Evolutionary conservation across 2,329 filamentous ascomycete species (phyloP).

Genomic region (Lecanicillium sp.): DNA sequence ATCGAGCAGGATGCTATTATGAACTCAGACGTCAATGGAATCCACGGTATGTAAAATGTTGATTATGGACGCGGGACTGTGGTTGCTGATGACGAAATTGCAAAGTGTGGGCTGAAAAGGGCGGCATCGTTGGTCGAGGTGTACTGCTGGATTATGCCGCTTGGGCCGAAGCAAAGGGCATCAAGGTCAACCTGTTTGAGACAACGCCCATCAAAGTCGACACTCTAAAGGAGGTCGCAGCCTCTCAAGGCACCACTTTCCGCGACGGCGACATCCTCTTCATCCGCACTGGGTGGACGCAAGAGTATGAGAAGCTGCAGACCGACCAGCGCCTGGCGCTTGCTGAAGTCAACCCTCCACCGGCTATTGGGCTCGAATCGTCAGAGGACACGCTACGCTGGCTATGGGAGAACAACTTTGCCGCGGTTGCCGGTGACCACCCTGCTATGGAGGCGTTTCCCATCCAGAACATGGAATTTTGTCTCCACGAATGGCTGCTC

Average conservation of each 20-base stretch:
- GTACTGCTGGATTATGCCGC: slow-evolving; percentile 44
- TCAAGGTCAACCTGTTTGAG: slow-evolving; percentile 30
- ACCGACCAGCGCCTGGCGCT: slow-evolving; percentile 27
- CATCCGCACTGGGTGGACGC: slow-evolving; percentile 44
- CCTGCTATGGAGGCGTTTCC: slow-evolving; percentile 45
- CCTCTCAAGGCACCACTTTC: slow-evolving; percentile 33
- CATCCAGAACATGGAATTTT: slow-evolving; percentile 21
- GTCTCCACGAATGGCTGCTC: slow-evolving; percentile 36
- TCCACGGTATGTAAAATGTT: slow-evolving; percentile 20
- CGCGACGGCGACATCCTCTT: slow-evolving; percentile 48
- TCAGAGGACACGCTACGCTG: slow-evolving; percentile 41
- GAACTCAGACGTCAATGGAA: slow-evolving; percentile 20
- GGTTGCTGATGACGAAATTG: not conserved
- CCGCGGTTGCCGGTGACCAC: slow-evolving; percentile 49
- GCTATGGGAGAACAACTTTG: slow-evolving; percentile 49
- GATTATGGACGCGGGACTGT: not conserved
- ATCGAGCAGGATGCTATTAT: slow-evolving; percentile 35
- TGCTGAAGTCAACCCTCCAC: slow-evolving; percentile 19
- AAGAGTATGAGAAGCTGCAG: slow-evolving; percentile 29
- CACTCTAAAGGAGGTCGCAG: slow-evolving; percentile 34
- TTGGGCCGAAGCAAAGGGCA: slow-evolving; percentile 30
- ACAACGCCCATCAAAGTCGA: slow-evolving; percentile 33
- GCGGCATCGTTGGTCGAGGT: slow-evolving; percentile 41
- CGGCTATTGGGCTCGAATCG: slow-evolving; percentile 36
- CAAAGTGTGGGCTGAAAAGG: slow-evolving; percentile 25